Evolutionary conservation across 1,284 basidiomycete genomes (phyloP).

Genomic region (Malassezia japonica): DNA sequence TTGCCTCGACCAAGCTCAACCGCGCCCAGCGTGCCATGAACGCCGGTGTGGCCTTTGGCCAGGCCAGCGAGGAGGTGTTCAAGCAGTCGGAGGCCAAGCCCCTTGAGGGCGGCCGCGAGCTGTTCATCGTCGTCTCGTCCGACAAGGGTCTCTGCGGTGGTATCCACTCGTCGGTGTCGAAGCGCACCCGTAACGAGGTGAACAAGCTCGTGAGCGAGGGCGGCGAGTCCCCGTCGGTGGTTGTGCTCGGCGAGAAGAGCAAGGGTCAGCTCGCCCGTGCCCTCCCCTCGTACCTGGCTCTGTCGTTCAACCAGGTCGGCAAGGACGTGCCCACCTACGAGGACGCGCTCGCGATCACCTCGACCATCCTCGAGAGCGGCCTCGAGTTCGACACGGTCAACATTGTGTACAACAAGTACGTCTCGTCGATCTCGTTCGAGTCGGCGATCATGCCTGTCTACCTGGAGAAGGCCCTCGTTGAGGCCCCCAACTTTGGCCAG

Average conservation of each 20-base stretch:
- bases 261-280: slow-evolving; percentile 77
- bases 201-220: slow-evolving; percentile 52
- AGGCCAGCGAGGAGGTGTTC: slow-evolving; percentile 63
- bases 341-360: slow-evolving; percentile 85
- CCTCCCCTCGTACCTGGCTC: slow-evolving; percentile 60
- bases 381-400: slow-evolving; percentile 76
- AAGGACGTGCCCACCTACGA: slow-evolving; percentile 94
- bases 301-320: slow-evolving; percentile 96
- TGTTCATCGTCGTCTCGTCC: slow-evolving; percentile 81
- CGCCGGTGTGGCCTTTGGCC: slow-evolving; percentile 84
- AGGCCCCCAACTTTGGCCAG: slow-evolving; percentile 53
- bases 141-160: slow-evolving; percentile 99
- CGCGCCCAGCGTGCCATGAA: slow-evolving; percentile 84
- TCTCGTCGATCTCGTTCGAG: slow-evolving; percentile 90
- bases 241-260: slow-evolving; percentile 87
- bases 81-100: slow-evolving; percentile 39
- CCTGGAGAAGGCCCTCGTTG: slow-evolving; percentile 50
- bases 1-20: slow-evolving; percentile 91
- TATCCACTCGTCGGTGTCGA: slow-evolving; percentile 95
- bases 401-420: slow-evolving; percentile 89
- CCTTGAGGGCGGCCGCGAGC: slow-evolving; percentile 35
- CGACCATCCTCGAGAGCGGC: slow-evolving; percentile 77
- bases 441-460: slow-evolving; percentile 62
- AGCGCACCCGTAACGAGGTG: slow-evolving; percentile 65
- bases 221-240: slow-evolving; percentile 48